A percentile compares a stretch with the other conserved stretches of the same genome.
Evolutionary conservation across 352 stramenopile species (phyloP).

Genomic region (Globisporangium carolinianum): DNA sequence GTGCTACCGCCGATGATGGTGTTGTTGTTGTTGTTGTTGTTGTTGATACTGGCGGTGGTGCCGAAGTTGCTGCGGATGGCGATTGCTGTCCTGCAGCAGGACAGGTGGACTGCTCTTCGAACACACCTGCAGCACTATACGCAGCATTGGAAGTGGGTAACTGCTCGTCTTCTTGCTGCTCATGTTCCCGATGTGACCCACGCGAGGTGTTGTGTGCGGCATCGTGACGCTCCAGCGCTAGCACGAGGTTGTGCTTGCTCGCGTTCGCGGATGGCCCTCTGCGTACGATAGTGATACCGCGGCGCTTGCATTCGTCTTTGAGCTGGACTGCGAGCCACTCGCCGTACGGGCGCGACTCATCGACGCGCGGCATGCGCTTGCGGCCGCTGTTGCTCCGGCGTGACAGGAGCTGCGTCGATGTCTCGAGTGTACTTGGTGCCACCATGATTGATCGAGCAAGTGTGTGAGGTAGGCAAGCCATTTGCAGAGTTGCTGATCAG

Average conservation of each 20-base stretch:
- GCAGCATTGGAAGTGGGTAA: background rate
- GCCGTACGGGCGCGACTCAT: slow-evolving; percentile 1
- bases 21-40: too few relatives aligned
- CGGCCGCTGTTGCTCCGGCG: too few relatives aligned
- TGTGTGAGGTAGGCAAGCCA: too few relatives aligned
- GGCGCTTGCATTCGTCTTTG: slow-evolving; percentile 2
- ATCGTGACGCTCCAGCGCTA: background rate
- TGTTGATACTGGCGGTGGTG: too few relatives aligned
- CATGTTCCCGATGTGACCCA: background rate
- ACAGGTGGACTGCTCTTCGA: background rate
- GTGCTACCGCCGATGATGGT: too few relatives aligned
- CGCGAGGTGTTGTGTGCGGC: background rate
- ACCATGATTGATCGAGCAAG: too few relatives aligned
- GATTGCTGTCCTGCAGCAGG: too few relatives aligned
- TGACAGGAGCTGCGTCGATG: too few relatives aligned
- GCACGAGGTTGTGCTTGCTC: slow-evolving; percentile 1
- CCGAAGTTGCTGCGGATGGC: too few relatives aligned
- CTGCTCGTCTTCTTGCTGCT: background rate
- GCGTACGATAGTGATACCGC: slow-evolving; percentile 3
- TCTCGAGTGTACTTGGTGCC: too few relatives aligned
- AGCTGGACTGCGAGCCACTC: slow-evolving; percentile 6
- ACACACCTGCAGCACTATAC: background rate
- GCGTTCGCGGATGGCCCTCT: slow-evolving; percentile 2
- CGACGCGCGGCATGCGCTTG: background rate
- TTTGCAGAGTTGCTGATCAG: too few relatives aligned